Evolutionary conservation across 2,329 filamentous ascomycete genomes (phyloP), one percentile per base, ranked within the genome.

Genomic region (Coleophoma eucalyptorum): DNA sequence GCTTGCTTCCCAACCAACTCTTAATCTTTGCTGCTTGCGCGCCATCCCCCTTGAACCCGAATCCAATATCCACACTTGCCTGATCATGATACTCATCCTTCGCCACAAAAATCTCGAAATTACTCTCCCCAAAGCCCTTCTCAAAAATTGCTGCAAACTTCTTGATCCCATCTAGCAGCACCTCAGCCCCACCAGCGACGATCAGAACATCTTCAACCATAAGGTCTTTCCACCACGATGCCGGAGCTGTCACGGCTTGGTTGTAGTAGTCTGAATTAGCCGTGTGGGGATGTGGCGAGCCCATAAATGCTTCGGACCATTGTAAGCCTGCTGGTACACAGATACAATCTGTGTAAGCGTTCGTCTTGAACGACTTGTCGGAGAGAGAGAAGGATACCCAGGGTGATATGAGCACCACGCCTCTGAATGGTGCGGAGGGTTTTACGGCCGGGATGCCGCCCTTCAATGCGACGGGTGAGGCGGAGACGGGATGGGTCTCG

Each of bases 161-260:
- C 45, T 71, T 60, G 46, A 86, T 82, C 13, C 75, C 70, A 55
- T 83, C 81, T 33, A 81, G 65, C 21, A 85, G 54, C 13, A 83
- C 68, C 65, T 86, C 82, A 45, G 77, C 73, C 1, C 68, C 74
- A 1, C 82, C 83, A 2, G 69, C 77, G 55, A 76, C 74, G 5
- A 85, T 69, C 20, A 83, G 58, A 1, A 83, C 67, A 40, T 75
- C 69, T 18, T 70, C 66, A 3, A 79, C 70, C 0, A 73, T 68
- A 12, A 80, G 67, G 2, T 67, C 70, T 10, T 69, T 60, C 72
- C 78, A 85, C 81, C 81, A 86, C 2, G 71, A 68, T 3, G 68
- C 49, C 2, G 73, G 67, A 1, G 80, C 81, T 7, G 60, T 59
- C 8, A 67, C 66, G 0, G 81, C 68, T 59, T 84, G 76, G 31